A percentile compares a stretch with the other conserved stretches of the same genome.
Evolutionary conservation across 768 basidiomycete genomes (phyloP).

Genomic region (Pleurotus djamor): DNA sequence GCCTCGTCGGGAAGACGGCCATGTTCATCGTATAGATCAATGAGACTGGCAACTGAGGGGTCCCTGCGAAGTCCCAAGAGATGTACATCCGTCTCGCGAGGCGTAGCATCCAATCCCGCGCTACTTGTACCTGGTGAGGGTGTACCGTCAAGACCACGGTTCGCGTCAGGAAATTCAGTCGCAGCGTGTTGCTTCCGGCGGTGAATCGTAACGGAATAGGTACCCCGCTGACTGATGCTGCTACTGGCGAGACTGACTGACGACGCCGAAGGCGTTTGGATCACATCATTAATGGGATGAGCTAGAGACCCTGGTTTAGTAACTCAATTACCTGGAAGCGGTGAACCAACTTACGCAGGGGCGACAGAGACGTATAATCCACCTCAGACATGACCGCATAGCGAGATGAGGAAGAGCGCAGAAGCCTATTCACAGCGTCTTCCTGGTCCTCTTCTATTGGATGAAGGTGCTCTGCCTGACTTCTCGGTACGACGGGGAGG

Average conservation of each 20-base stretch:
- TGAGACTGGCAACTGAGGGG: slow-evolving; percentile 74
- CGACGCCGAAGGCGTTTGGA: slow-evolving; percentile 47
- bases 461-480: slow-evolving; percentile 20
- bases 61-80: slow-evolving; percentile 65
- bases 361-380: slow-evolving; percentile 58
- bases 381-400: slow-evolving; percentile 55
- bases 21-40: slow-evolving; percentile 72
- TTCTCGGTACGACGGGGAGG: slow-evolving; percentile 17
- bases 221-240: slow-evolving; percentile 49
- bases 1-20: slow-evolving; percentile 58
- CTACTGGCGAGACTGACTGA: slow-evolving; percentile 52
- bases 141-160: slow-evolving; percentile 31
- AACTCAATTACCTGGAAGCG: neutral
- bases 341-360: slow-evolving; percentile 56
- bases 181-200: slow-evolving; percentile 56
- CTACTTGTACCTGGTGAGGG: neutral
- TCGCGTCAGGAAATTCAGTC: slow-evolving; percentile 67
- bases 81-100: slow-evolving; percentile 33
- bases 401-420: slow-evolving; percentile 74
- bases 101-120: slow-evolving; percentile 21
- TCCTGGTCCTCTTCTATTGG: slow-evolving; percentile 47
- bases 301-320: slow-evolving; percentile 31
- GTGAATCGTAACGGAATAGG: slow-evolving; percentile 74
- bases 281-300: slow-evolving; percentile 64
- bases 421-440: slow-evolving; percentile 45